Conservation (phyloP, 805 yeast genomes). For the Kodamaea neixiangensis region DNA sequence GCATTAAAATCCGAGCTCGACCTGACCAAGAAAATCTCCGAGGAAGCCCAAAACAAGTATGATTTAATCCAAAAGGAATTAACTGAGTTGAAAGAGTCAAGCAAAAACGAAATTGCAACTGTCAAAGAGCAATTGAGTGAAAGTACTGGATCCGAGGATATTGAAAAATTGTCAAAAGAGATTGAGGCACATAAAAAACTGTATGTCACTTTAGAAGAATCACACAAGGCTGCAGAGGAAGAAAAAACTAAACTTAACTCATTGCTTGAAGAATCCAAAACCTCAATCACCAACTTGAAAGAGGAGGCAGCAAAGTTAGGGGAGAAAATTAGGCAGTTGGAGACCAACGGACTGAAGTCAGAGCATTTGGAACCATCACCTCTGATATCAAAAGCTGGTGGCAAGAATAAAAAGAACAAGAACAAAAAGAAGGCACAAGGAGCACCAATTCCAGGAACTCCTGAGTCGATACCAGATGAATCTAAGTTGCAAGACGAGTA, state of each 20-base stretch:
- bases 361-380: neutral
- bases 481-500: neutral
- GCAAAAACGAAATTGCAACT: slow-evolving; percentile 5
- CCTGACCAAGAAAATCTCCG: neutral
- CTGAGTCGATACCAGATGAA: neutral
- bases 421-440: slow-evolving; percentile 27
- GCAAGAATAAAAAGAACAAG: slow-evolving; percentile 16
- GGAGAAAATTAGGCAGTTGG: neutral
- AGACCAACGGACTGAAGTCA: neutral
- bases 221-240: neutral
- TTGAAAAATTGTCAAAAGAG: slow-evolving; percentile 20
- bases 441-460: slow-evolving; percentile 3
- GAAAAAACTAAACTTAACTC: slow-evolving; percentile 3
- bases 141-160: slow-evolving; percentile 4
- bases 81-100: slow-evolving; percentile 7
- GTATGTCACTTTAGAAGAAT: neutral
- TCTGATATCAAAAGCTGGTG: neutral
- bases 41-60: slow-evolving; percentile 3
- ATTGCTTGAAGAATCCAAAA: slow-evolving; percentile 12
- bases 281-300: neutral
- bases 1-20: neutral
- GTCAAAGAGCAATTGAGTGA: neutral
- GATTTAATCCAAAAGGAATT: slow-evolving; percentile 7
- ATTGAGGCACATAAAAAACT: slow-evolving; percentile 15
- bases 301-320: neutral